Conservation (phyloP, 2,329 filamentous ascomycete species). For the Aspergillus sp. region DNA sequence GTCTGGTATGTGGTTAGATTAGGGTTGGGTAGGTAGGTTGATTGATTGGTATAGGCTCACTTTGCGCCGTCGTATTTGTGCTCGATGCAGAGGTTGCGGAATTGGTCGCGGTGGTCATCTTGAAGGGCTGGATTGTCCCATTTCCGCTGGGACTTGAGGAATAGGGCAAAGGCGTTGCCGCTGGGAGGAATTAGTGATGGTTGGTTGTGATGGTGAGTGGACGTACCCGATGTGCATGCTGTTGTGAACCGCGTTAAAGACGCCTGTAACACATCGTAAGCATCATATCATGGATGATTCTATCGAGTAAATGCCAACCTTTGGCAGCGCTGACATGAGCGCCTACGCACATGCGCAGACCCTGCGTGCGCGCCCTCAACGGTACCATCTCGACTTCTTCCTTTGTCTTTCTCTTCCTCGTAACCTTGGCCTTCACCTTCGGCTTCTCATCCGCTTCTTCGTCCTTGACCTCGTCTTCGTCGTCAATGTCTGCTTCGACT, state of each 20-base stretch:
- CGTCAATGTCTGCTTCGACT: background rate
- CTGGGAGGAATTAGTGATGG: conserved; percentile 41
- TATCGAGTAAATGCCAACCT: conserved; percentile 53
- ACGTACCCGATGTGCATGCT: conserved; percentile 69
- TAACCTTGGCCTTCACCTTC: conserved; percentile 51
- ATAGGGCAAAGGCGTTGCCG: conserved; percentile 90
- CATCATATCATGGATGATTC: conserved; percentile 12
- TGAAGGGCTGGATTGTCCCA: conserved; percentile 83
- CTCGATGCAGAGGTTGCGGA: conserved; percentile 66
- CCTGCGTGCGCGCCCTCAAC: conserved; percentile 67
- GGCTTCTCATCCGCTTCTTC: conserved; percentile 21
- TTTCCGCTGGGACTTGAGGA: conserved; percentile 94
- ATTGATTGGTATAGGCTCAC: conserved; percentile 25
- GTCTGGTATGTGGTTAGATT: conserved; percentile 42
- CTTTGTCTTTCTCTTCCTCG: conserved; percentile 56
- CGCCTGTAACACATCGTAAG: conserved; percentile 55
- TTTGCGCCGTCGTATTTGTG: conserved; percentile 70
- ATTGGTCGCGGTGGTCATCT: conserved; percentile 66
- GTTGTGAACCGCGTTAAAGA: conserved; percentile 84
- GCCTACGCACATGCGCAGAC: conserved; percentile 80
- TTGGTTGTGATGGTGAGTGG: too few species aligned
- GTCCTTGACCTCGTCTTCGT: conserved; percentile 19
- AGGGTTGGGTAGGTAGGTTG: background rate
- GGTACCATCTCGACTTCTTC: conserved; percentile 58
- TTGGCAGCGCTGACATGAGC: conserved; percentile 90